These are phyloP conservation scores for Wickerhamomyces canadensis DNA, from an alignment of 805 yeast species.

Conservation along the genomic window DNA sequence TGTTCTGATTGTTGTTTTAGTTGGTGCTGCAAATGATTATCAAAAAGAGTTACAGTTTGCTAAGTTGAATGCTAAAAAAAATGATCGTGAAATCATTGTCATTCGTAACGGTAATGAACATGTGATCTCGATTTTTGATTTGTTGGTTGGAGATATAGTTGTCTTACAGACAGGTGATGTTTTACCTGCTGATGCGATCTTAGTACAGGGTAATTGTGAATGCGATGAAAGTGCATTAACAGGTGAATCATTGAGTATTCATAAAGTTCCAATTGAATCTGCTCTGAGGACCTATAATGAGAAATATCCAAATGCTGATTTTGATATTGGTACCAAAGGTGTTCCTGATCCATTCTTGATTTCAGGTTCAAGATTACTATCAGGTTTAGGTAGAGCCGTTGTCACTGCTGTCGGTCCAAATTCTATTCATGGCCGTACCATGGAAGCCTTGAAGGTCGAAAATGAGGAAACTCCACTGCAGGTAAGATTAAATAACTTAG, in stretches of 20 bases:
- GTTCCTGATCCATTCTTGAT: conserved; percentile 77
- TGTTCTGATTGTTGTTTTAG: conserved; percentile 81
- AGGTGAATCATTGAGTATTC: conserved; percentile 86
- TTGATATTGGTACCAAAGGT: conserved; percentile 34
- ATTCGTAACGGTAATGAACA: conserved; percentile 65
- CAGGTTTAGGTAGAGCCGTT: conserved; percentile 81
- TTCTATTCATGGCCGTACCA: conserved; percentile 88
- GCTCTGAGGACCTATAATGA: conserved; percentile 29
- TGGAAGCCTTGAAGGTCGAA: conserved; percentile 73
- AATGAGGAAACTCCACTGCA: conserved; percentile 87
- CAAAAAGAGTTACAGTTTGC: conserved; percentile 94
- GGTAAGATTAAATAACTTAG: conserved; percentile 69
- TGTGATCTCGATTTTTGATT: conserved; percentile 63
- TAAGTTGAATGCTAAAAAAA: conserved; percentile 80
- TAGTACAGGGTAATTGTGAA: conserved; percentile 70
- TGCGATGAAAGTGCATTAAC: conserved; percentile 92
- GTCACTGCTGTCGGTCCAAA: conserved; percentile 88
- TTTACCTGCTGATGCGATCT: conserved; percentile 80
- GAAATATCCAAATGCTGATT: conserved; percentile 19
- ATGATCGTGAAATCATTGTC: conserved; percentile 74
- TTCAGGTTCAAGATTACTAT: conserved; percentile 83
- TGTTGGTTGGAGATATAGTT: conserved; percentile 83
- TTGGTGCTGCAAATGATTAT: conserved; percentile 94
- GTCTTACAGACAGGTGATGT: conserved; percentile 90
- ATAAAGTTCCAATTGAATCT: conserved; percentile 51